Evolutionary conservation across 139 green algal species (phyloP).

Genomic region (Chlamydomonas sp.): DNA sequence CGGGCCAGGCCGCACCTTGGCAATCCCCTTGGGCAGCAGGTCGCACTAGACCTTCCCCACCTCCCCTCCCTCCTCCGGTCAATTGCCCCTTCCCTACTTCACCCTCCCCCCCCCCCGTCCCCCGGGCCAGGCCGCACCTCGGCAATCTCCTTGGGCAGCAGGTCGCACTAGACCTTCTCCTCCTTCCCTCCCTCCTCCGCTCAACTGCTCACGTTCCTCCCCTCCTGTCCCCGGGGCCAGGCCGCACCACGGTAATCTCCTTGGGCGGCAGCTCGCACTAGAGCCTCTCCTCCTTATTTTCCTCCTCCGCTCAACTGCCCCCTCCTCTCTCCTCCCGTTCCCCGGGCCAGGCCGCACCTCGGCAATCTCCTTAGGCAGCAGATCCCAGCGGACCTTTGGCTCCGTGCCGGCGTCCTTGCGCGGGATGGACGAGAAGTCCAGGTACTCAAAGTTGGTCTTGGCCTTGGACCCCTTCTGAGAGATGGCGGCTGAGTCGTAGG

Average conservation of each 20-base stretch:
- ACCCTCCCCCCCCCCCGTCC: not conserved
- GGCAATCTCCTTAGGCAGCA: conserved; percentile 16
- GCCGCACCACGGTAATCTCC: not conserved
- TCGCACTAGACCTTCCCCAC: not conserved
- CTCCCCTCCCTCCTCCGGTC: not conserved
- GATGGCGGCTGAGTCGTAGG: conserved; percentile 72
- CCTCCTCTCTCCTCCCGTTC: not conserved
- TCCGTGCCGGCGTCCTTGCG: not conserved
- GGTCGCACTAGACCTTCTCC: not conserved
- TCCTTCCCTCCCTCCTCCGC: not conserved
- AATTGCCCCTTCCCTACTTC: not conserved
- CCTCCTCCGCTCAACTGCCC: not conserved
- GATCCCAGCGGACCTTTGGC: conserved; percentile 8
- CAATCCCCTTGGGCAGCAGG: not conserved
- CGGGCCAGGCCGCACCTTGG: not conserved
- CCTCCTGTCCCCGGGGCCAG: not conserved
- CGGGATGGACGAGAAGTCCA: conserved; percentile 5
- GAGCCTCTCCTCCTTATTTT: conserved; percentile 3
- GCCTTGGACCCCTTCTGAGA: conserved; percentile 58
- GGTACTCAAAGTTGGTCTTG: conserved; percentile 31
- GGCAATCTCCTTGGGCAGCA: not conserved
- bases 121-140: too few species aligned
- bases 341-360: too few species aligned
- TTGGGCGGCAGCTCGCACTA: not conserved
- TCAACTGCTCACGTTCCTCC: not conserved